Evolutionary conservation across 768 basidiomycete genomes (phyloP).

Genomic region (Suillus plorans): DNA sequence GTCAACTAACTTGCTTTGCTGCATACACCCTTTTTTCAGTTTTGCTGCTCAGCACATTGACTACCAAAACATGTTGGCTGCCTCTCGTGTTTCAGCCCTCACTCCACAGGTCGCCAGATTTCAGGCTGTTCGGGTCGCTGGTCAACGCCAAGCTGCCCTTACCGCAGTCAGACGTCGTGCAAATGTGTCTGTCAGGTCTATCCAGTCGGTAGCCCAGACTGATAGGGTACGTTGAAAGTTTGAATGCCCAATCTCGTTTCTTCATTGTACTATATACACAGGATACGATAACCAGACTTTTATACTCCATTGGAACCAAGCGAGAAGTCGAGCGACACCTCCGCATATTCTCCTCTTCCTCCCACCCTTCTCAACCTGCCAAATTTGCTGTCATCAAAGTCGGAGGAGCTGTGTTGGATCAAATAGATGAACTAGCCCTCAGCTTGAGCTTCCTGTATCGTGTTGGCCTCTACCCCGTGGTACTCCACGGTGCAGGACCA

Average conservation of each 20-base stretch:
- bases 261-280: constrained; percentile 27
- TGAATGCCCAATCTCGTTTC: not conserved
- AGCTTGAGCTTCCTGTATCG: constrained; percentile 96
- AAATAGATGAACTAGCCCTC: constrained; percentile 91
- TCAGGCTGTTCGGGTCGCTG: constrained; percentile 48
- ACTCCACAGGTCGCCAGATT: constrained; percentile 31
- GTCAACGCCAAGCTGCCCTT: constrained; percentile 39
- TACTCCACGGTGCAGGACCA: constrained; percentile 95
- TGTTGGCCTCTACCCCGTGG: constrained; percentile 96
- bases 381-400: constrained; percentile 99
- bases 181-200: constrained; percentile 37
- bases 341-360: constrained; percentile 95
- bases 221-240: constrained; percentile 58
- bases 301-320: constrained; percentile 96
- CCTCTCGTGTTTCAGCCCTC: constrained; percentile 23
- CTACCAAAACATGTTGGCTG: constrained; percentile 29
- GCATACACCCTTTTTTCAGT: not conserved
- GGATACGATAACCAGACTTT: constrained; percentile 96
- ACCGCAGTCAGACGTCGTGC: constrained; percentile 39
- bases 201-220: constrained; percentile 69
- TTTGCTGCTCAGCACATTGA: not conserved
- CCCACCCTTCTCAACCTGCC: constrained; percentile 84
- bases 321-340: constrained; percentile 98
- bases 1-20: not conserved
- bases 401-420: constrained; percentile 91